phyloP scores from a whole-genome alignment of 306 rosid species.

The Lathyrus sativus region DNA sequence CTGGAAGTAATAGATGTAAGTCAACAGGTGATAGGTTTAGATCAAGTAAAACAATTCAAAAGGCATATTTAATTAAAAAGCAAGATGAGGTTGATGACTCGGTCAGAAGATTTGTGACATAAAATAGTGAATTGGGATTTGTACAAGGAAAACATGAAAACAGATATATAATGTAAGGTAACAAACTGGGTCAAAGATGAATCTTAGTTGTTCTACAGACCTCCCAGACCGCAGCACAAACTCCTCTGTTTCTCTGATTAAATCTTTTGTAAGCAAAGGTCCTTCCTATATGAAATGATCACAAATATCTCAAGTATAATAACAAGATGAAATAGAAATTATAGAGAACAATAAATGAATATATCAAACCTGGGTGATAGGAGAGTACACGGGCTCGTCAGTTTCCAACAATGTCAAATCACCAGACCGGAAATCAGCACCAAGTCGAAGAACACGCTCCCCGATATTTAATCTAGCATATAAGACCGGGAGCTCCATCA shows the following conservation, averaged over 20 bases:
- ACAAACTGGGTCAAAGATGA: too few species aligned
- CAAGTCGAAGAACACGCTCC: conserved; percentile 85
- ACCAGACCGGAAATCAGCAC: conserved; percentile 64
- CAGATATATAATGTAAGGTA: conserved; percentile 36
- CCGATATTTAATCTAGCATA: conserved; percentile 77
- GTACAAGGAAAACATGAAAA: not conserved
- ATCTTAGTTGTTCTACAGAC: conserved; percentile 49
- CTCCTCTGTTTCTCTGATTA: conserved; percentile 92
- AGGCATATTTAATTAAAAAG: conserved; percentile 1
- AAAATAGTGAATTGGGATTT: conserved; percentile 20
- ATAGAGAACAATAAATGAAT: conserved; percentile 35
- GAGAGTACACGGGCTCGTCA: conserved; percentile 90
- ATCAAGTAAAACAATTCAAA: conserved; percentile 18
- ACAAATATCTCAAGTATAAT: conserved; percentile 36
- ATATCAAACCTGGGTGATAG: conserved; percentile 79
- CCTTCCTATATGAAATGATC: conserved; percentile 69
- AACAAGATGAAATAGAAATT: conserved; percentile 20
- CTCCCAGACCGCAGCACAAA: conserved; percentile 98
- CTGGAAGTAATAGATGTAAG: conserved; percentile 19
- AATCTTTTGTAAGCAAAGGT: conserved; percentile 94
- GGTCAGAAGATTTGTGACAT: conserved; percentile 27
- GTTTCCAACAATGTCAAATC: conserved; percentile 88
- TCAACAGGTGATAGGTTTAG: conserved; percentile 24
- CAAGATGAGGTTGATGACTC: conserved; percentile 15
- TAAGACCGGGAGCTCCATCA: conserved; percentile 50